phyloP scores from a whole-genome alignment of 2,329 filamentous ascomycete genomes.

The Colletotrichum sp. region DNA sequence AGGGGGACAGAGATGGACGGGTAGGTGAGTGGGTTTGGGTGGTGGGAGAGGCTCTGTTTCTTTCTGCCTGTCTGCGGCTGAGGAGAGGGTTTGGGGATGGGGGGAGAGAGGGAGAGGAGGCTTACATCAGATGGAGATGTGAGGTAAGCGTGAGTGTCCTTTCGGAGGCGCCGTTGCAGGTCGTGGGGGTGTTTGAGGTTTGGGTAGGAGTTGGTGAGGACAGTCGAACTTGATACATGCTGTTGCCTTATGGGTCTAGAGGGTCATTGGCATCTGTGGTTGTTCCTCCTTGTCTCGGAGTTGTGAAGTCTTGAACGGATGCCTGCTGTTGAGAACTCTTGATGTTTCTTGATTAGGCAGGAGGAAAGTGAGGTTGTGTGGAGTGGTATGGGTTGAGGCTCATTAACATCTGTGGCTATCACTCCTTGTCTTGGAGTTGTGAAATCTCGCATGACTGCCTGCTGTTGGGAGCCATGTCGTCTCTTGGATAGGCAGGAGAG shows the following conservation, averaged over 20 bases:
- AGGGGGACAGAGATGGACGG: background rate
- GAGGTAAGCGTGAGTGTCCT: background rate
- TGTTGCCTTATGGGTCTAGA: background rate
- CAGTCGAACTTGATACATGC: background rate
- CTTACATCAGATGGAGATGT: background rate
- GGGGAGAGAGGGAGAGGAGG: background rate
- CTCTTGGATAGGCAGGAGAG: background rate
- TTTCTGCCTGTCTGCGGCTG: background rate
- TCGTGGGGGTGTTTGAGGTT: background rate
- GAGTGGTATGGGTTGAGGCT: background rate
- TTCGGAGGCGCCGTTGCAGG: background rate
- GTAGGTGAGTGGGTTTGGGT: background rate
- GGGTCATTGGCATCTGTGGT: background rate
- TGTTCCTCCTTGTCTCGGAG: background rate
- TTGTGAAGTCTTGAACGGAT: background rate
- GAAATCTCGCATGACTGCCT: background rate
- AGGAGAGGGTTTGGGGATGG: background rate
- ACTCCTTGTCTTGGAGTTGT: background rate
- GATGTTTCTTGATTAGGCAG: background rate
- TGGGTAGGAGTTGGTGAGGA: no score
- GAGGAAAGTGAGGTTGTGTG: background rate
- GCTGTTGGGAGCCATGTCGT: rapidly evolving
- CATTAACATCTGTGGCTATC: background rate
- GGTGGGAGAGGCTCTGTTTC: background rate
- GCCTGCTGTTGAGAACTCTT: background rate